Percentiles rank a stretch among this genome's conserved stretches.
These are phyloP conservation scores for Haematococcus sp. DNA, from an alignment of 139 green algal species.

Conservation along the genomic window DNA sequence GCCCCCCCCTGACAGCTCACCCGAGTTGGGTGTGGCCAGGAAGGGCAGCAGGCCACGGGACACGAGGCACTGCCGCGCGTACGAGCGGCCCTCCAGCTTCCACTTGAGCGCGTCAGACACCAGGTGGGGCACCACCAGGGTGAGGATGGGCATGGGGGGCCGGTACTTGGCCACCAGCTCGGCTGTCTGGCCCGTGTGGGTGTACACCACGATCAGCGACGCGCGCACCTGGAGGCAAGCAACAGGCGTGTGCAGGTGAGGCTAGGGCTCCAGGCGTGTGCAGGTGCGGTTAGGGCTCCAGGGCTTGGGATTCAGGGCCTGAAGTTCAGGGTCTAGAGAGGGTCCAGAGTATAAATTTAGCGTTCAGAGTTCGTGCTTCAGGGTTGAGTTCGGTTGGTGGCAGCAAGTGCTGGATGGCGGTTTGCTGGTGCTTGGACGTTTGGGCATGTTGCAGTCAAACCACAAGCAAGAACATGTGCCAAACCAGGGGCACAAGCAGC, in stretches of 20 bases:
- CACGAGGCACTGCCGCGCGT: constrained; percentile 79
- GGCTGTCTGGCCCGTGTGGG: constrained; percentile 61
- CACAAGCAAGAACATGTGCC: too few species aligned
- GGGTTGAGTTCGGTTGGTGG: too few species aligned
- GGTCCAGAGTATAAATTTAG: not conserved
- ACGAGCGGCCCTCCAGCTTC: constrained; percentile 63
- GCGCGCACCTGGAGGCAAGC: constrained; percentile 53
- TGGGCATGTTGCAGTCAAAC: too few species aligned
- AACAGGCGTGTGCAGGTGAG: not conserved
- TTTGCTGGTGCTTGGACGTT: too few species aligned
- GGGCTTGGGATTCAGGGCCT: too few species aligned
- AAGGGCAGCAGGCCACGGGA: constrained; percentile 79
- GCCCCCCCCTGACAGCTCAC: constrained; percentile 41
- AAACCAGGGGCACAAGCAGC: too few species aligned
- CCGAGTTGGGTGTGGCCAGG: constrained; percentile 72
- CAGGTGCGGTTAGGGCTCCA: not conserved
- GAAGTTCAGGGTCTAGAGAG: not conserved
- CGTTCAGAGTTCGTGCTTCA: too few species aligned
- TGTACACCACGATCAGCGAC: constrained; percentile 83
- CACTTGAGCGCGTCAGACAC: constrained; percentile 75
- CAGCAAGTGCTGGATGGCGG: too few species aligned
- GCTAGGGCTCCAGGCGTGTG: not conserved
- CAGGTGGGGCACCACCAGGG: constrained; percentile 82
- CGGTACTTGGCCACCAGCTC: constrained; percentile 80
- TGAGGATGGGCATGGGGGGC: constrained; percentile 86